Evolutionary conservation across 305 asterid species (phyloP), one percentile per base, ranked within the genome.

Genomic region (Nicotiana rustica): DNA sequence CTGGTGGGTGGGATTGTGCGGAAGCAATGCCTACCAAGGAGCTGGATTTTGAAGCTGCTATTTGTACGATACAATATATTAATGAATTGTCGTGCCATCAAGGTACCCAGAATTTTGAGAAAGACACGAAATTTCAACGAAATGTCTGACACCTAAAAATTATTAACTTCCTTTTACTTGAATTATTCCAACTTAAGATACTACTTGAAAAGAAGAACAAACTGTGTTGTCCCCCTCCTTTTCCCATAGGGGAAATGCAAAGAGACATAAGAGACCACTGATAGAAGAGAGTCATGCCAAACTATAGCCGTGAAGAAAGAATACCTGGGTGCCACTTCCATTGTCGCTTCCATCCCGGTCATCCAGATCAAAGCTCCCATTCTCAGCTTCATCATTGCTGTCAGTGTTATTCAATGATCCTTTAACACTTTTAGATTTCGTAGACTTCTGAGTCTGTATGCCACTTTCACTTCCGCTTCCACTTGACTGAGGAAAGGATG

Each of bases 381-480:
- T 81, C 44, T 85, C 90, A 82, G 84, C 88, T 78, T 87, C 90
- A 65, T 85, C 86, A 70, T 87, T 85, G 79, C 88, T 85, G 83
- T 83, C 86, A 12, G 84, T 80, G 71, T 82, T 67, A 65, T 85
- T 84, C 19, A 82, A 89, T n/a, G 88, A 85, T 47, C 76, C 87
- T 79, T 85, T 82, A 76, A 84, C 82, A 73, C 87, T 82, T 82
- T 60, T 87, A 69, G 90, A 84, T 79, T 85, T 84, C 36, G 83
- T 84, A 0, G 90, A 89, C 79, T 84, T 89, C 79, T 89, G 84
- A 41, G 87, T 85, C 35, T 81, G 88, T 67, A 85, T 84, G 29
- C 91, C 91, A 87, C 91, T 89, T 78, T 85, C 91, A 82, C 91
- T 89, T 21, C 91, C 91, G 61, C 91, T 89, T 21, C 91, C 91